Conservation (phyloP, 2,329 filamentous ascomycete species). For the Fonsecaea multimorphosa region DNA sequence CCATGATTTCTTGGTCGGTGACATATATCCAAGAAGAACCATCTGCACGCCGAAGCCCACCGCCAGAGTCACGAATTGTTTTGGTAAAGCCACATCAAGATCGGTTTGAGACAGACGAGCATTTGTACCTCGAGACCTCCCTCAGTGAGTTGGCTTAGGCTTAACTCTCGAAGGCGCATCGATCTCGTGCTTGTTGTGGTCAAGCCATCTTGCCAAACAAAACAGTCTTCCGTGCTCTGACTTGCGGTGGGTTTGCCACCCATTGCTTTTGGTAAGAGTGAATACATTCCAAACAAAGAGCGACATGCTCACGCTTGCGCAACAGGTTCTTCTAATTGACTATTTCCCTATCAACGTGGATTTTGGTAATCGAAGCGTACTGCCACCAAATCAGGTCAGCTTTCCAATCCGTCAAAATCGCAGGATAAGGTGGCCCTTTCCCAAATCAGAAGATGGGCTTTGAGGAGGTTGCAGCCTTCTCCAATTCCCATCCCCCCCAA, state of each 20-base stretch:
- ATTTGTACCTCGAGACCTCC: constrained; percentile 24
- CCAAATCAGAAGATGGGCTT: constrained; percentile 28
- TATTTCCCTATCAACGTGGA: not conserved
- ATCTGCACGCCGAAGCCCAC: constrained; percentile 34
- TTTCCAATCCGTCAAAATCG: constrained; percentile 4
- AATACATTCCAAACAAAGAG: not conserved
- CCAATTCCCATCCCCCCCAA: constrained; percentile 22
- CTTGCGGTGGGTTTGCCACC: constrained; percentile 33
- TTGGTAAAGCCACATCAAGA: constrained; percentile 30
- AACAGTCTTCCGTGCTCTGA: constrained; percentile 32
- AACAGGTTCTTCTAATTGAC: constrained; percentile 11
- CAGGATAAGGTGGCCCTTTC: not conserved
- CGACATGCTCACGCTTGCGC: constrained; percentile 4
- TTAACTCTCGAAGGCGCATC: constrained; percentile 21
- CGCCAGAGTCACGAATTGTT: constrained; percentile 37
- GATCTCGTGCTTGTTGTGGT: constrained; percentile 24
- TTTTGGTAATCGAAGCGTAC: not conserved
- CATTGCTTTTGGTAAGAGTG: constrained; percentile 17
- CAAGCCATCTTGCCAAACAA: constrained; percentile 22
- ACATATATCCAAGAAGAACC: constrained; percentile 30
- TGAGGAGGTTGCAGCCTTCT: constrained; percentile 21
- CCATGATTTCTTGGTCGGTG: constrained; percentile 35
- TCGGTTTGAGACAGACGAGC: constrained; percentile 28
- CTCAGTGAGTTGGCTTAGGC: constrained; percentile 21
- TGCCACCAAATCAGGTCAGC: not conserved